Conservation (phyloP, 176 grass and related monocot species). For the Guadua angustifolia region DNA sequence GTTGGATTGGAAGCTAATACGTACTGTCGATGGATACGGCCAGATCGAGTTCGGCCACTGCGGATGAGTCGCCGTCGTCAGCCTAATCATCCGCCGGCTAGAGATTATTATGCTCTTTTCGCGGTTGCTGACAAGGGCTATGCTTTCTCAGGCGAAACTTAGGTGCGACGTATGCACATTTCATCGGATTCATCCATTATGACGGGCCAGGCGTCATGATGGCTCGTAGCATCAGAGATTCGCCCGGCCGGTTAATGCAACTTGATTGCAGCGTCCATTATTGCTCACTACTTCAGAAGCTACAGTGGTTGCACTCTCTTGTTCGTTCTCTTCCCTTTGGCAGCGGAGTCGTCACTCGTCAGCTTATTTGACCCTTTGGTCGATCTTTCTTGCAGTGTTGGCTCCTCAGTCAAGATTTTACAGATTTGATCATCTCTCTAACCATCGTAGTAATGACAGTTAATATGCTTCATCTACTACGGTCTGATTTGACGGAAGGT, state of each 20-base stretch:
- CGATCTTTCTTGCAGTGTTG: no score
- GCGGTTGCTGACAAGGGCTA: background rate
- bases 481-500: no score
- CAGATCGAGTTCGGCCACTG: no score
- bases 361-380: no score
- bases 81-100: conserved; percentile 40
- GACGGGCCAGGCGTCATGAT: background rate
- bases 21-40: background rate
- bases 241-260: background rate
- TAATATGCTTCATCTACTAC: no score
- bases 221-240: conserved; percentile 33
- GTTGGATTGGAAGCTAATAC: background rate
- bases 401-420: no score
- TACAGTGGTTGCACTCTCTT: conserved; percentile 37
- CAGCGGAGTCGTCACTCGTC: background rate
- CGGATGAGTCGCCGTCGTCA: conserved; percentile 42
- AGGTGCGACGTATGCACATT: background rate
- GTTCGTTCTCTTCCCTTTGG: conserved; percentile 33
- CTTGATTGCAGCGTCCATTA: background rate
- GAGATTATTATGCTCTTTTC: background rate
- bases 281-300: conserved; percentile 8
- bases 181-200: no score
- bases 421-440: no score
- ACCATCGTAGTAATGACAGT: no score
- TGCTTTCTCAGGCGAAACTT: background rate